Conservation (phyloP, 331 rosid species). For the Acacia concinna region DNA sequence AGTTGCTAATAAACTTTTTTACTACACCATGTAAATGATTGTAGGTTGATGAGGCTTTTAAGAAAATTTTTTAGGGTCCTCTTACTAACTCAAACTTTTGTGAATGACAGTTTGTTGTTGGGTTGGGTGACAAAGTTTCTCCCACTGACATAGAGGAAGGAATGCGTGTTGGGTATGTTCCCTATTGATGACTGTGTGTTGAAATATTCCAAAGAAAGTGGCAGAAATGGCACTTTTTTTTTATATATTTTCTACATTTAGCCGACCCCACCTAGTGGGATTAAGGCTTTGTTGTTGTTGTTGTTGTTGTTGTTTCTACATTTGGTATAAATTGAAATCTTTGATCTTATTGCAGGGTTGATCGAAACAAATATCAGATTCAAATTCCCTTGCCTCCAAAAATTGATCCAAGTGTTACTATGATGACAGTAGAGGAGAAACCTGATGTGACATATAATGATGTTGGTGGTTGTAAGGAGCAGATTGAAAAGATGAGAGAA, state of each 20-base stretch:
- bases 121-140: conserved; percentile 90
- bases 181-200: conserved; percentile 3
- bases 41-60: conserved; percentile 14
- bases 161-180: conserved; percentile 90
- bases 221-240: conserved; percentile 10
- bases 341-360: conserved; percentile 56
- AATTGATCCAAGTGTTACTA: conserved; percentile 87
- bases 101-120: conserved; percentile 72
- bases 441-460: conserved; percentile 92
- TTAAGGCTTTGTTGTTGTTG: too few species aligned
- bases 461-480: conserved; percentile 93
- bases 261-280: too few species aligned
- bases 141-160: conserved; percentile 95
- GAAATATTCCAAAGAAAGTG: background rate
- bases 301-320: conserved; percentile 9
- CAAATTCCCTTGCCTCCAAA: conserved; percentile 93
- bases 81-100: conserved; percentile 1
- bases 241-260: too few species aligned
- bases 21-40: conserved; percentile 7
- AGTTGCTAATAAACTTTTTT: background rate
- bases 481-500: conserved; percentile 88
- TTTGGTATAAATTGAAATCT: conserved; percentile 15
- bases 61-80: background rate
- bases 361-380: conserved; percentile 86
- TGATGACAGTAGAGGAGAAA: conserved; percentile 90